These are phyloP conservation scores for Vicia faba DNA, from an alignment of 306 rosid genomes.

Conservation along the genomic window DNA sequence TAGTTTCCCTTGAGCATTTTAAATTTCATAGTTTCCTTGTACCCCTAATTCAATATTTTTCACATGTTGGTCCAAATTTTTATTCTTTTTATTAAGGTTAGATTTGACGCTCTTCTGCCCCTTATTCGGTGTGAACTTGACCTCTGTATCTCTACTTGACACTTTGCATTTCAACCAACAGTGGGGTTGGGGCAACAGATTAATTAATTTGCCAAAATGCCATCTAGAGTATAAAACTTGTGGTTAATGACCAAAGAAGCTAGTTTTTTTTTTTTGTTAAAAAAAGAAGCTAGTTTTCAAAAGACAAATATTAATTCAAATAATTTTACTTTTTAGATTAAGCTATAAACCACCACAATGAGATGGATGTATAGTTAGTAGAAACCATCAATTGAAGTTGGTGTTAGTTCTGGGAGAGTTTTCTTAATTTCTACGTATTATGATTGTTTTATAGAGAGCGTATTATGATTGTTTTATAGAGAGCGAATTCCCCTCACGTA, in stretches of 20 bases:
- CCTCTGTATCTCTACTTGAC: slow-evolving; percentile 7
- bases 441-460: background rate
- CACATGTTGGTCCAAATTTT: background rate
- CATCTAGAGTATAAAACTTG: slow-evolving; percentile 2
- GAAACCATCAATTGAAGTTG: background rate
- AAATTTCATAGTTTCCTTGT: slow-evolving; percentile 24
- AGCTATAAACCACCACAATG: slow-evolving; percentile 16
- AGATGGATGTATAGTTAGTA: background rate
- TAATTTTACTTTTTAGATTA: background rate
- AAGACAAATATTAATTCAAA: background rate
- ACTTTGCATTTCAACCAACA: slow-evolving; percentile 31
- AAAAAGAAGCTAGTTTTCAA: background rate
- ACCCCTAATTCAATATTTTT: slow-evolving; percentile 13
- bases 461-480: background rate
- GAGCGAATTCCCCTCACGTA: background rate
- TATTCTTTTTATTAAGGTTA: background rate
- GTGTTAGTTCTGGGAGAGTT: background rate
- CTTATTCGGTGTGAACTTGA: slow-evolving; percentile 10
- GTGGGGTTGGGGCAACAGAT: background rate
- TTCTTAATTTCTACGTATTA: slow-evolving; percentile 6
- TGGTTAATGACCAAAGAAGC: slow-evolving; percentile 1
- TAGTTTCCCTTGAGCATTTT: slow-evolving; percentile 16
- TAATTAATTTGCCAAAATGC: slow-evolving; percentile 16
- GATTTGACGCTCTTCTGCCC: background rate
- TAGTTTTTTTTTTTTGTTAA: background rate